Evolutionary conservation across 1,284 basidiomycete species (phyloP), one percentile per base, ranked within the genome.

Genomic region (Ustilago curta): DNA sequence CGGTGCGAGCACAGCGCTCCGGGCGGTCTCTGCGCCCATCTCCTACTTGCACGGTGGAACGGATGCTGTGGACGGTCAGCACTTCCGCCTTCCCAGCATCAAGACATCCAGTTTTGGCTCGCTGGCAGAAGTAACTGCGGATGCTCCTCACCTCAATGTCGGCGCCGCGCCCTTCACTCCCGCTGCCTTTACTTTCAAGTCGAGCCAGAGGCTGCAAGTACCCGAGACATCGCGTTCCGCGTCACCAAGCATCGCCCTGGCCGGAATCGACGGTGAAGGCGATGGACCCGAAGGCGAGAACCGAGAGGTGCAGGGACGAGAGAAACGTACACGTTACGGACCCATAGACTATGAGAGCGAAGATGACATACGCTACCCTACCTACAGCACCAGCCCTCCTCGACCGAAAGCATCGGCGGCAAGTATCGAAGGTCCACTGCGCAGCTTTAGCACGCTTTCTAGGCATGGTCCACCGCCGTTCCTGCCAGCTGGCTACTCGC

Each of bases 31-130:
- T 32, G 65, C 60, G n/a, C 64, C 64, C 0, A 25, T 60, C 1
- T 16, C 63, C 8, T 49, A 42, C 44, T 39, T n/a, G n/a, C 45
- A 60, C 14, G 43, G 35, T 37, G 27, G n/a, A 14, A 3, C 23
- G 19, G 23, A 39, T 0, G 11, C 18, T 12, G 37, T 21, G 18
- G 21, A 55, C 14, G 56, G 32, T 2, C 56, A 52, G 7, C 75
- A 76, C 40, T 81, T 81, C 67, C 65, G 78, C 19, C 61, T 81
- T 25, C 79, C 79, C 0, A 79, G 78, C 56, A 81, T 79, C 56
- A 69, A 70, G 37, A 79, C 65, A 3, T 79, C 79, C 9, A 79
- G 76, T 63, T 79, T 79, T 35, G 79, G 76, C 12, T 75, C 77
- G 2, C 53, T 76, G n/a, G 70, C 61, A 40, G 68, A 68, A 2